A percentile compares a stretch with the other conserved stretches of the same genome.
Conservation (phyloP, 345 rosid genomes). For the Brassica cretica region DNA sequence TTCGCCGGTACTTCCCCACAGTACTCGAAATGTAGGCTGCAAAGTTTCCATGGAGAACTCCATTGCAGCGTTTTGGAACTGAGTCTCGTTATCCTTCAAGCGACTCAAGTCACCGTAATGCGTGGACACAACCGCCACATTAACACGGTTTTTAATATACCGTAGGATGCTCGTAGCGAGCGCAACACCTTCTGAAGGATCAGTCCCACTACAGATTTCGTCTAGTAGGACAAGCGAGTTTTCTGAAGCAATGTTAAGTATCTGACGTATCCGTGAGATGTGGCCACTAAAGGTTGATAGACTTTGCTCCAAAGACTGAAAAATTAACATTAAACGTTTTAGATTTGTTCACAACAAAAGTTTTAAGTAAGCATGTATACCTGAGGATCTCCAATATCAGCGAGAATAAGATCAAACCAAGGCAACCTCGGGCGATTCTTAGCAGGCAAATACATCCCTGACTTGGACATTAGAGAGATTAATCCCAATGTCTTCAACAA, state of each 20-base stretch:
- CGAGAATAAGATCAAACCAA: conserved; percentile 94
- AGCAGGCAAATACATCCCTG: conserved; percentile 90
- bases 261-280: conserved; percentile 64
- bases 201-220: conserved; percentile 95
- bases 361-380: conserved; percentile 39
- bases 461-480: conserved; percentile 84
- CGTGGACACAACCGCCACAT: conserved; percentile 77
- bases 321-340: background rate
- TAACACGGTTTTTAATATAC: conserved; percentile 57
- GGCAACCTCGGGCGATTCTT: conserved; percentile 72
- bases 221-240: conserved; percentile 89
- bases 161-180: conserved; percentile 79
- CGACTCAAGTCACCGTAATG: conserved; percentile 88
- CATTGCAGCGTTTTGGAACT: conserved; percentile 87
- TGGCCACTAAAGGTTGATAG: conserved; percentile 94
- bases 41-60: conserved; percentile 87
- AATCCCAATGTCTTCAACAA: conserved; percentile 90
- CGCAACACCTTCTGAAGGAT: conserved; percentile 94
- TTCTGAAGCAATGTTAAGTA: conserved; percentile 65
- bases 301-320: conserved; percentile 84
- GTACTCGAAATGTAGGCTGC: conserved; percentile 74
- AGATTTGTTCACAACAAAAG: background rate
- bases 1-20: conserved; percentile 82
- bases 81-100: conserved; percentile 69
- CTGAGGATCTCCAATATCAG: conserved; percentile 96